A percentile compares a stretch with the other conserved stretches of the same genome.
These are phyloP conservation scores for Haplosporangium sp. DNA, from an alignment of 371 early-diverging fungal genomes.

Conservation along the genomic window DNA sequence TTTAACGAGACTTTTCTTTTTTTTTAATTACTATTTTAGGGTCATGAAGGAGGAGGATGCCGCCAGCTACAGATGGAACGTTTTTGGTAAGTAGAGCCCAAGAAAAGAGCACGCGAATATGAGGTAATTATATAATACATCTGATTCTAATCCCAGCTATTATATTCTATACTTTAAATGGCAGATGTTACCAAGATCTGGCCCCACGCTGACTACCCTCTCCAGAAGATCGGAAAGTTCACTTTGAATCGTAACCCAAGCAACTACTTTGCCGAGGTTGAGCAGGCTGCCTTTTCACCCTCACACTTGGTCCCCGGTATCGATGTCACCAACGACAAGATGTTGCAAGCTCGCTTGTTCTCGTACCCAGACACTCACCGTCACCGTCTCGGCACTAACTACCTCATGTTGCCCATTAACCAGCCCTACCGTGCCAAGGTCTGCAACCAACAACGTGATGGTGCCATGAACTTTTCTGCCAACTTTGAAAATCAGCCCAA, in stretches of 20 bases:
- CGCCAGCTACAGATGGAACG: constrained; percentile 78
- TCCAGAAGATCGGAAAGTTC: constrained; percentile 79
- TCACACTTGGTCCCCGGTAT: constrained; percentile 83
- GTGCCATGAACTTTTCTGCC: constrained; percentile 60
- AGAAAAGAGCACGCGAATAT: background rate
- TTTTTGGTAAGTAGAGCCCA: constrained; percentile 62
- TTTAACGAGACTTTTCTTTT: background rate
- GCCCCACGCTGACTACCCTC: constrained; percentile 81
- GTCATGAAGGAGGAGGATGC: constrained; percentile 81
- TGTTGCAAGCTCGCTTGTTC: constrained; percentile 85
- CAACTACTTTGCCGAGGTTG: constrained; percentile 87
- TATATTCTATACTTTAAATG: background rate
- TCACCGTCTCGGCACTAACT: constrained; percentile 83
- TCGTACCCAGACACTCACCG: constrained; percentile 84
- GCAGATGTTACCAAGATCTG: constrained; percentile 84
- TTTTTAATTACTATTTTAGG: background rate
- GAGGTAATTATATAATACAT: background rate
- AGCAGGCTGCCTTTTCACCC: constrained; percentile 84
- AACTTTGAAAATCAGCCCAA: constrained; percentile 66
- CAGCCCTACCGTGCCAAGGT: constrained; percentile 63
- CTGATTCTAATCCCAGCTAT: background rate
- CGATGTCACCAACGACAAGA: constrained; percentile 74
- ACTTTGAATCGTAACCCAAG: constrained; percentile 81
- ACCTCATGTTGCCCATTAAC: constrained; percentile 82
- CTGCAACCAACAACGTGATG: constrained; percentile 80